A percentile compares a stretch with the other conserved stretches of the same genome.
phyloP scores from a whole-genome alignment of 768 basidiomycete genomes.

The Naganishia friedmannii region DNA sequence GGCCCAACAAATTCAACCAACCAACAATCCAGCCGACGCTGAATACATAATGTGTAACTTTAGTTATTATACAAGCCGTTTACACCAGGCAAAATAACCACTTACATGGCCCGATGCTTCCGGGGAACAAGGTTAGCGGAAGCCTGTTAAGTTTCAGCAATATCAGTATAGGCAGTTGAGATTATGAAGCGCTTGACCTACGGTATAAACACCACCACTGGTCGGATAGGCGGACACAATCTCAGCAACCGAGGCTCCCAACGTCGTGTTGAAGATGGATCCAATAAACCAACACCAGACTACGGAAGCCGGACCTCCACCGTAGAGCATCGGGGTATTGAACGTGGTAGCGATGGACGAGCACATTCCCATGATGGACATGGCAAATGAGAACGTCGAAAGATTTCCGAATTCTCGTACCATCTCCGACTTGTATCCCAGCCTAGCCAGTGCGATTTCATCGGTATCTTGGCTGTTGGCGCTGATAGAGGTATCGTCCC shows the following conservation, averaged over 20 bases:
- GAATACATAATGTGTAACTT: neutral
- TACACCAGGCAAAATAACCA: neutral
- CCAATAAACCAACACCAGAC: slow-evolving; percentile 54
- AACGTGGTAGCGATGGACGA: slow-evolving; percentile 52
- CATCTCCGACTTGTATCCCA: slow-evolving; percentile 56
- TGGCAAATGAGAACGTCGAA: slow-evolving; percentile 51
- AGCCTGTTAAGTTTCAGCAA: slow-evolving; percentile 25
- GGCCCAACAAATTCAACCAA: slow-evolving; percentile 46
- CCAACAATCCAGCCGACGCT: slow-evolving; percentile 53
- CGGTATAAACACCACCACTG: slow-evolving; percentile 55
- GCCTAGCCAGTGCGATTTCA: slow-evolving; percentile 27
- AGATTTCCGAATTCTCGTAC: slow-evolving; percentile 66
- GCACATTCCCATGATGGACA: slow-evolving; percentile 42
- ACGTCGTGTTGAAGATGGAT: slow-evolving; percentile 38
- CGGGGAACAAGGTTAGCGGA: slow-evolving; percentile 53
- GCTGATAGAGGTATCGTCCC: slow-evolving; percentile 17
- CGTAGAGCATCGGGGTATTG: slow-evolving; percentile 51
- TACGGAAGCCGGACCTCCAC: slow-evolving; percentile 53
- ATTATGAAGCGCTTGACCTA: neutral
- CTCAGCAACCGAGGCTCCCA: slow-evolving; percentile 43
- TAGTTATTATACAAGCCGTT: neutral
- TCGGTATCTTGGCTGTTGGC: slow-evolving; percentile 26
- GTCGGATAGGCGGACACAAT: slow-evolving; percentile 55
- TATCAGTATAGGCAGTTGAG: neutral
- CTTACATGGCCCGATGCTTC: slow-evolving; percentile 46